Evolutionary conservation across 192 early-diverging fungal genomes (phyloP).

Genomic region (Lobosporangium transversale): DNA sequence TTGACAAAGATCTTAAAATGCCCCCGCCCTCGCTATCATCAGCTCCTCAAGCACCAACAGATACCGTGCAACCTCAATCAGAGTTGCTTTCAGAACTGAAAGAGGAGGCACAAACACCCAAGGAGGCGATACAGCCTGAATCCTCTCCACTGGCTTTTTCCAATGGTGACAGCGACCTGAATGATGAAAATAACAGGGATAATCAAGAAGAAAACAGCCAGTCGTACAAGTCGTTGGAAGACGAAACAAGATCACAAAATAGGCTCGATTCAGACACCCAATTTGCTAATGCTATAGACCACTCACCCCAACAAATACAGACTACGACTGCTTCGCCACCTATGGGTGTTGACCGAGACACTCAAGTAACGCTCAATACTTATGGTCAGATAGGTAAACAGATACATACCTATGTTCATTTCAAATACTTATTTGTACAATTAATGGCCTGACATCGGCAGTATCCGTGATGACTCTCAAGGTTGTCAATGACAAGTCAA

Average conservation of each 20-base stretch:
- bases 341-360: slow-evolving; percentile 6
- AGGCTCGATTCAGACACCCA: slow-evolving; percentile 25
- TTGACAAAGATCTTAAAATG: background rate
- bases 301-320: slow-evolving; percentile 1
- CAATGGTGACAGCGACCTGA: background rate
- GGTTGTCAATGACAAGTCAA: no score
- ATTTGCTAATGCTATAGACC: slow-evolving; percentile 11
- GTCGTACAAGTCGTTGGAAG: slow-evolving; percentile 6
- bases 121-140: background rate
- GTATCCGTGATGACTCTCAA: no score
- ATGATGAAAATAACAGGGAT: slow-evolving; percentile 2
- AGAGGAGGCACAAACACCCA: slow-evolving; percentile 5
- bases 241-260: background rate
- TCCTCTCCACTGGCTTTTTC: slow-evolving; percentile 15
- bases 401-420: no score
- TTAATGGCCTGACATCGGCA: no score
- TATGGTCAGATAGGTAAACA: no score
- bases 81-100: background rate
- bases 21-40: background rate
- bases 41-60: slow-evolving; percentile 2
- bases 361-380: background rate
- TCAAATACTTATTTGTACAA: no score
- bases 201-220: background rate
- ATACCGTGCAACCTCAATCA: background rate
- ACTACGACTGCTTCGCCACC: background rate